Base-by-base conservation (phyloP, 345 rosid species). In the Lepidium didymum region DNA sequence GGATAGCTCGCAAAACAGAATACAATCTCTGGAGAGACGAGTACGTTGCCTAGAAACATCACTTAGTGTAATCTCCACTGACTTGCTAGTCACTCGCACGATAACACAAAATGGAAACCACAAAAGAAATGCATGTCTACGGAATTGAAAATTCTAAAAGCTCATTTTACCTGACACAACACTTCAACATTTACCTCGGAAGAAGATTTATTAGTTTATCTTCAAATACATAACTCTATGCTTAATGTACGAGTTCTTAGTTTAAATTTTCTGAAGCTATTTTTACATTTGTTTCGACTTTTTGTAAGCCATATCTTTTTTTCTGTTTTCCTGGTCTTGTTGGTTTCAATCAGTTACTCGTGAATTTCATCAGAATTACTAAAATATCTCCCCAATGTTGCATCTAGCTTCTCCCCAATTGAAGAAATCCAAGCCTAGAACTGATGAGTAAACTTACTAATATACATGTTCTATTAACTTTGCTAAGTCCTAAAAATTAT, bases 1-100 rank as follows among this genome's bases (percentile, higher is more conserved):
- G 25, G 97, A 95, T 77, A 86, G 90, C 64, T 87, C 96, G n/a
- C 88, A 88, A 81, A 86, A 58, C 38, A 97, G 92, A 71, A 83
- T 94, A 64, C 85, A 78, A 60, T 87, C 92, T 61, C 79, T 94
- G 42, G 96, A 87, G 87, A 78, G 89, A 36, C 92, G 99, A 27
- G 92, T 91, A 13, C 83, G 81, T 42, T 87, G 92, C 55, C 75
- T 94, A 73, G 99, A 94, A 80, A 88, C 87, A 88, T 89, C 95
- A 45, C 69, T 94, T 62, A 91, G 85, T 37, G 97, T 88, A 55
- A 89, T 94, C 60, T 94, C 96, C 14, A 78, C 83, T 42, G 96
- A 87, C 81, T 51, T 87, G 69, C 80, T 58, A 29, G 78, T 75
- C 7, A 29, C 74, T 62, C 74, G 74, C 42, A 68, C 10, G 23